Evolutionary conservation across 306 rosid species (phyloP).

Genomic region (Vigna unguiculata): DNA sequence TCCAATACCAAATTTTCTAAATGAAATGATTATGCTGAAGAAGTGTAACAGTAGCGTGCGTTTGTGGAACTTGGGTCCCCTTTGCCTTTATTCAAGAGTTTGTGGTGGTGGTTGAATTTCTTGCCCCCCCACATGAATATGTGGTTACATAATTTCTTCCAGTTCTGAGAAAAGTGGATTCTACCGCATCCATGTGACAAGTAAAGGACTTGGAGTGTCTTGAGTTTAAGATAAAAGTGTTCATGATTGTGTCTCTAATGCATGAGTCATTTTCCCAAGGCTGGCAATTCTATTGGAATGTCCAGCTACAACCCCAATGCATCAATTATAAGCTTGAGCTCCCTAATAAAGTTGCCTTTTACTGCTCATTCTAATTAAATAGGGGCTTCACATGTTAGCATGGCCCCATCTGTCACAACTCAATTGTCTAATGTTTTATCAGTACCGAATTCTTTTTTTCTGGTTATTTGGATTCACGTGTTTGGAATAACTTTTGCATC

Average conservation of each 20-base stretch:
- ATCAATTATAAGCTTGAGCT: constrained; percentile 41
- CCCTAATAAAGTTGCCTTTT: constrained; percentile 29
- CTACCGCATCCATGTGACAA: constrained; percentile 30
- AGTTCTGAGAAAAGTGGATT: constrained; percentile 35
- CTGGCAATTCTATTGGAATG: constrained; percentile 38
- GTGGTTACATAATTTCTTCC: constrained; percentile 4
- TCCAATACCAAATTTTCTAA: constrained; percentile 35
- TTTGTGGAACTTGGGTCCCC: constrained; percentile 47
- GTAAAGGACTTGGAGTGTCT: constrained; percentile 13
- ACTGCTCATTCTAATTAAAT: constrained; percentile 32
- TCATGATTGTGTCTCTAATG: constrained; percentile 36
- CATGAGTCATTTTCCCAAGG: constrained; percentile 44
- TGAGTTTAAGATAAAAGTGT: constrained; percentile 34
- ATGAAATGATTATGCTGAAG: constrained; percentile 47
- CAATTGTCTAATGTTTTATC: constrained; percentile 35
- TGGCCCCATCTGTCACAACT: constrained; percentile 50
- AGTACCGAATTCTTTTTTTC: neutral
- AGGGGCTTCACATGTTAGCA: constrained; percentile 52
- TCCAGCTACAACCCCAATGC: constrained; percentile 32
- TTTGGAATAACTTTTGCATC: constrained; percentile 36
- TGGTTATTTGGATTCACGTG: constrained; percentile 41
- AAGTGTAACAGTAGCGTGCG: constrained; percentile 40
- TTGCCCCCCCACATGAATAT: constrained; percentile 23
- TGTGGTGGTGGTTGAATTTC: constrained; percentile 52
- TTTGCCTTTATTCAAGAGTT: constrained; percentile 15